phyloP scores from a whole-genome alignment of 805 yeast genomes.

The Blastobotrys chiropterorum region DNA sequence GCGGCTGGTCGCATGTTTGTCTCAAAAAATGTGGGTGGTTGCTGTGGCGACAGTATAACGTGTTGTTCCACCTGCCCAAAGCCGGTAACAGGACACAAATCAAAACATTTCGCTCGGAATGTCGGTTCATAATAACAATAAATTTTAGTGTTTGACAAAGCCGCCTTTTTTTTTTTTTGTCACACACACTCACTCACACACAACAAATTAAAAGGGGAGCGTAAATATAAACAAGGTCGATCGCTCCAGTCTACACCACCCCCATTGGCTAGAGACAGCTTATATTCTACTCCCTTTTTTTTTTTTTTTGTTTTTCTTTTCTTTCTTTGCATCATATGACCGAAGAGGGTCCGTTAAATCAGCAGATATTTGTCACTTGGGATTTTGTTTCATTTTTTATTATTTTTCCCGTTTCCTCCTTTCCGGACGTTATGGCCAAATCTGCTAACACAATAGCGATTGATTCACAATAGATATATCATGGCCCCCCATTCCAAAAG shows the following conservation, averaged over 20 bases:
- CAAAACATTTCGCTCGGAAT: neutral
- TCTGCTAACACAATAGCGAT: neutral
- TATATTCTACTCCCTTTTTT: neutral
- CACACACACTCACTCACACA: neutral
- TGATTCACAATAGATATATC: neutral
- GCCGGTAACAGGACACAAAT: neutral
- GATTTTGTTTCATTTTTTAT: neutral
- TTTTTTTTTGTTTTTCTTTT: neutral
- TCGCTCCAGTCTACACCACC: neutral
- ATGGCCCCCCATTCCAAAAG: constrained; percentile 11
- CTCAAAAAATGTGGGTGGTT: neutral
- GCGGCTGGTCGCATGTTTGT: neutral
- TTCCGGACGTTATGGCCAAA: neutral
- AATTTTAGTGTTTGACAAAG: neutral
- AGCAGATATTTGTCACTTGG: neutral
- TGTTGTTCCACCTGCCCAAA: neutral
- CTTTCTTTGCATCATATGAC: neutral
- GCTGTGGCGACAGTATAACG: neutral
- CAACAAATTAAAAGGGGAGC: neutral
- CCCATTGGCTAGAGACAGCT: neutral
- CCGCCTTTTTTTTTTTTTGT: neutral
- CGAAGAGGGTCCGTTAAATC: neutral
- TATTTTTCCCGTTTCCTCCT: neutral
- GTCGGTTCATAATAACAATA: neutral
- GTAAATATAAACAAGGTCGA: neutral